These are phyloP conservation scores for Cenchrus fungigraminus DNA, from an alignment of 176 grass and related monocot species.

Conservation along the genomic window DNA sequence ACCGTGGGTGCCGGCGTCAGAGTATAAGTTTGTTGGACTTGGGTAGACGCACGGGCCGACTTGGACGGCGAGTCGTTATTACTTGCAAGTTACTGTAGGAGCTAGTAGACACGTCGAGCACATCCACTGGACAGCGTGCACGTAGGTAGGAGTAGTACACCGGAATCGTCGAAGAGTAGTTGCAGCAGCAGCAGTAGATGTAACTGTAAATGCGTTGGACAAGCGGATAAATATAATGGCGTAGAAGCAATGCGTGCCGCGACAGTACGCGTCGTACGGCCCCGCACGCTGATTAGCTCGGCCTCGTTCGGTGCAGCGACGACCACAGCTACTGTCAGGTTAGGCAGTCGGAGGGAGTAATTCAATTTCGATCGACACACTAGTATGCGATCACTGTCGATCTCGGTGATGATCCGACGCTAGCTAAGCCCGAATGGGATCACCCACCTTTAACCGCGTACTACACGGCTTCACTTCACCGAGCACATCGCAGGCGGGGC, in stretches of 20 bases:
- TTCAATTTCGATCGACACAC: too few species aligned
- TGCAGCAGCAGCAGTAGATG: background rate
- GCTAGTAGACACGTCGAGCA: background rate
- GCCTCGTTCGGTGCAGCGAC: background rate
- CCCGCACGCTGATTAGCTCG: background rate
- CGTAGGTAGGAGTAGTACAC: background rate
- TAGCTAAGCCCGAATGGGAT: background rate
- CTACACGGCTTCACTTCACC: background rate
- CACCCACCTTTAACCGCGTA: background rate
- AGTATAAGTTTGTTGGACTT: background rate
- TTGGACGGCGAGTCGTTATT: slow-evolving; percentile 27
- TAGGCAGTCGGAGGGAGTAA: too few species aligned
- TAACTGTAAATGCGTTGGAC: slow-evolving; percentile 8
- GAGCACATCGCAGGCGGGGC: background rate
- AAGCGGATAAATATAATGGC: background rate
- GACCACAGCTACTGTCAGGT: too few species aligned
- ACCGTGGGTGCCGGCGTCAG: background rate
- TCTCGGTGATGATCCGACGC: background rate
- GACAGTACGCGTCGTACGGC: slow-evolving; percentile 27
- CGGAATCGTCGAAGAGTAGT: background rate
- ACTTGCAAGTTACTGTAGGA: slow-evolving; percentile 26
- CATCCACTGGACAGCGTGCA: too few species aligned
- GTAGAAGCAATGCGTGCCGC: slow-evolving; percentile 36
- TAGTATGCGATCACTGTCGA: background rate
- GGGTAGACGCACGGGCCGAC: slow-evolving; percentile 10